Evolutionary conservation across 805 yeast species (phyloP), one percentile per base, ranked within the genome.

Genomic region (Trichomonascus vanleenenianus): DNA sequence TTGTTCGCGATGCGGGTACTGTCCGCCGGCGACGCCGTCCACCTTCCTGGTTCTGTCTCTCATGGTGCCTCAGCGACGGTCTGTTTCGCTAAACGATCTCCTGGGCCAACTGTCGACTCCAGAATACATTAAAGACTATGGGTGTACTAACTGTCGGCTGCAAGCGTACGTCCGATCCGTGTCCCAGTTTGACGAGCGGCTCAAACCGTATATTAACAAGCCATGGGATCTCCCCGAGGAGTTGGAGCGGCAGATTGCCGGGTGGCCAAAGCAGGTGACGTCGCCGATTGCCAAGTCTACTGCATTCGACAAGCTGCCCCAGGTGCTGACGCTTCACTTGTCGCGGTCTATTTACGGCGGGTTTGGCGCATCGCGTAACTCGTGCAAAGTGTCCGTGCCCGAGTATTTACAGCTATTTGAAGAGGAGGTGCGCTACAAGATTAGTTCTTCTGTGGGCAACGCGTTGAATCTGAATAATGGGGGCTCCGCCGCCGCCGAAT

Each of bases 311-410:
- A 72, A 73, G 45, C 75, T 85, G 3, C 97, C 98, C 0, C 71
- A 75, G 45, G 66, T 85, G 5, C 69, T 93, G 42, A 76, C 85
- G 0, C 65, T 91, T n/a, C 97, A 91, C 61, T 64, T 93, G 36
- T 86, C 96, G 8, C 71, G 97, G 55, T 89, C 97, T 0, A 74
- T 83, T 36, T 88, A 75, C 58, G 73, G 77, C 41, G 86, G 84
- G 7, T 76, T 76, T 36, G 76, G 73, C 14, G 76, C 84, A 1
- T 72, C 81, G 7, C 75, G 96, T 54, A 89, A 86, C 63, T 68
- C 85, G 8, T 85, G 95, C 61, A 69, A 78, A 44, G 87, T 87
- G 3, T 60, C 67, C 7, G 83, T 84, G 55, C 78, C 75, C 9
- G 89, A 83, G 53, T 57, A 14, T 54, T 77, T 54, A 55, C 67